These are phyloP conservation scores for Backusella circina DNA, from an alignment of 192 early-diverging fungal species.

Conservation along the genomic window DNA sequence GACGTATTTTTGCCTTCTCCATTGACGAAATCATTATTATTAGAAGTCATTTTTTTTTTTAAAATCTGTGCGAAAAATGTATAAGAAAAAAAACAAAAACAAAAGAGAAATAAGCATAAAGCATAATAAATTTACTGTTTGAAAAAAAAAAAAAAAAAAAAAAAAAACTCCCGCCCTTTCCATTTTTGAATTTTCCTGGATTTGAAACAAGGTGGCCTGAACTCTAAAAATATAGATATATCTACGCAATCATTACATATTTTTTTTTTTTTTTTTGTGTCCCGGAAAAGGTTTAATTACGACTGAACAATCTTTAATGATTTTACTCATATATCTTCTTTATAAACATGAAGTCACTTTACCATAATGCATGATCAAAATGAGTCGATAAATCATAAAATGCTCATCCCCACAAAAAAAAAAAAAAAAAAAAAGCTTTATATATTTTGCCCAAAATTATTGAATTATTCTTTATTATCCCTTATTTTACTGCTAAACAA, in stretches of 20 bases:
- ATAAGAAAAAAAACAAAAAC: background rate
- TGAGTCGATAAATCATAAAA: background rate
- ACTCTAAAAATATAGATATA: background rate
- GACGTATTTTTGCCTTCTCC: background rate
- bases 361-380: background rate
- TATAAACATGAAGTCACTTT: background rate
- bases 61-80: no score
- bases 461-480: conserved; percentile 10
- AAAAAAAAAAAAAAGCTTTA: background rate
- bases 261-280: background rate
- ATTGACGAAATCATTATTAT: background rate
- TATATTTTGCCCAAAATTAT: background rate
- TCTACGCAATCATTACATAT: background rate
- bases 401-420: no score
- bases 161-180: background rate
- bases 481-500: conserved; percentile 1
- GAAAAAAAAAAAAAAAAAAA: background rate
- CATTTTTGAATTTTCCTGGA: background rate
- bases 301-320: background rate
- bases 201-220: background rate
- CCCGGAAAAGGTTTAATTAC: background rate
- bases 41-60: background rate
- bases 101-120: background rate
- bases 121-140: background rate
- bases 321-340: background rate